Base-by-base conservation (phyloP, 176 grass and related monocot species). In the Triticum timopheevii region DNA sequence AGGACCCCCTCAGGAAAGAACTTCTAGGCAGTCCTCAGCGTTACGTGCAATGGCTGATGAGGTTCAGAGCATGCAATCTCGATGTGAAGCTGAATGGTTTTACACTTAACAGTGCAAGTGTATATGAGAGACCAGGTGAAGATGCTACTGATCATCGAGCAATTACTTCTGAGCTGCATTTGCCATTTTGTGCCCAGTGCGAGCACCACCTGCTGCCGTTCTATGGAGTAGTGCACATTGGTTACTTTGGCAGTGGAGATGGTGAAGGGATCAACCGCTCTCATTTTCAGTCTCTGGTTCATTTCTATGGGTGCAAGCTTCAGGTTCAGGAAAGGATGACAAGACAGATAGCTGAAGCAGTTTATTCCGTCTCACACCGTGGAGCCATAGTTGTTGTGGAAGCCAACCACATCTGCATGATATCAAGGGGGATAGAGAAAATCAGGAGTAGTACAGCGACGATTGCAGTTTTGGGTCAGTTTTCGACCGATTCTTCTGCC, bases 261-360 rank as follows among this genome's bases (percentile, higher is more conserved):
- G 78, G 88, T 31, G 65, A 83, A 75, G 42, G 5, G 45, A 94
- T 94, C 6, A 90, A 93, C 11, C 89, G 90, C 42, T 84, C 92
- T 0, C 52, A 86, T 65, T 90, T 99, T 71, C 97, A 93, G 68
- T 65, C 90, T 31, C 75, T 99, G 44, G 92, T 99, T 86, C 92
- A 90, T 73, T 94, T 90, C 77, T 97, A 90, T 28, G 97, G 90
- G 1, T 99, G 94, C 92, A 99, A 96, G 73, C 91, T 99, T 81
- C 97, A 97, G 77, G 97, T 99, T 66, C 97, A 99, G 85, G 97
- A 99, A 81, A 99, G 97, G 69, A 90, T 99, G 90, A 99, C 97
- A 25, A 92, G 94, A 69, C 97, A 99, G 84, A 93, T 99, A 93
- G 97, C 90, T 47, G 97, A 99, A 87, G 89, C 90, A n/a, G 90